phyloP scores from a whole-genome alignment of 352 stramenopile species.

The Phytophthora brassicae region DNA sequence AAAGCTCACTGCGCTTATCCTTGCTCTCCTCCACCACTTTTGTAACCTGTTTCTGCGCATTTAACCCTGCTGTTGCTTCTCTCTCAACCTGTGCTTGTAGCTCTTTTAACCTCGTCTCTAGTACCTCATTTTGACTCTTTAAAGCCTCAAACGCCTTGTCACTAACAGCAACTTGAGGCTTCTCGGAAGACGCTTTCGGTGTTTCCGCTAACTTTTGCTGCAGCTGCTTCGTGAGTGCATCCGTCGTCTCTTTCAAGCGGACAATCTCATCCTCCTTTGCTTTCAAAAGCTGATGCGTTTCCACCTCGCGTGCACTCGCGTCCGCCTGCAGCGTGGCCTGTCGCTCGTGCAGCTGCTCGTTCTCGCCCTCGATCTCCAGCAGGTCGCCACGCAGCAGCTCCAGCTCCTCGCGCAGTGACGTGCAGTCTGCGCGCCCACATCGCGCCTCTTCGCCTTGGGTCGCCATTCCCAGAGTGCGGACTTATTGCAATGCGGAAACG shows the following conservation, averaged over 20 bases:
- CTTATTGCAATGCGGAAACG: constrained; percentile 9
- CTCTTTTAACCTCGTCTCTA: constrained; percentile 41
- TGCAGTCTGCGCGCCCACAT: constrained; percentile 62
- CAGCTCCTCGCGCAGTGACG: constrained; percentile 64
- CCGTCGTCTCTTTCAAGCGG: constrained; percentile 19
- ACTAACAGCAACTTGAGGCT: background rate
- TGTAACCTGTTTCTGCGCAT: constrained; percentile 33
- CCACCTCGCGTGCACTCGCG: constrained; percentile 9
- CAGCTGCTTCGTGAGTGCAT: constrained; percentile 21
- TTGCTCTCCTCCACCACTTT: constrained; percentile 43
- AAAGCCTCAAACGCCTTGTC: constrained; percentile 28
- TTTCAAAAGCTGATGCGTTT: constrained; percentile 16
- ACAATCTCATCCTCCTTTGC: constrained; percentile 35
- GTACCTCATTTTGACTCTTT: constrained; percentile 38
- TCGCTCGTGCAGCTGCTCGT: constrained; percentile 67
- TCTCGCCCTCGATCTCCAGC: constrained; percentile 62
- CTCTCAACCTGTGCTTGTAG: constrained; percentile 36
- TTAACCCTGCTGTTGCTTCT: constrained; percentile 38
- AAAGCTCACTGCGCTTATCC: constrained; percentile 61
- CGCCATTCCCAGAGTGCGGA: constrained; percentile 20
- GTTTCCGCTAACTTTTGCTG: constrained; percentile 13
- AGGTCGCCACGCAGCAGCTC: constrained; percentile 60
- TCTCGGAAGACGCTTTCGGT: background rate
- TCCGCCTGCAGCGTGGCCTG: constrained; percentile 41
- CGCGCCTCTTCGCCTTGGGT: constrained; percentile 5